Base-by-base conservation (phyloP, 148 eudicot genomes). In the Rhododendron ovatum region DNA sequence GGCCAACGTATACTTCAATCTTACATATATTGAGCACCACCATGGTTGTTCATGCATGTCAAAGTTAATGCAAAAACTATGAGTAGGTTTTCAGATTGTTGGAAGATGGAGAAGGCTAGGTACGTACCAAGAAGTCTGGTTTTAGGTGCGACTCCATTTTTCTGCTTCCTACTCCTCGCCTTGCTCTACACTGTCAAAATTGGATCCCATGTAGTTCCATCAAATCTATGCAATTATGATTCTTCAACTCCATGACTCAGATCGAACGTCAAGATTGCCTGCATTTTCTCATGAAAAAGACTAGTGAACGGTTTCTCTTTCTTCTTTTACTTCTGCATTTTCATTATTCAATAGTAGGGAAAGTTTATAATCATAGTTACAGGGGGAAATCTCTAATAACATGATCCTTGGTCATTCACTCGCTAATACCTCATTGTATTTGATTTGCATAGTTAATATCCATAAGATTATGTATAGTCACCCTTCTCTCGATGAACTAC, bases 261-360 rank as follows among this genome's bases (percentile, higher is more conserved):
- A 18, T 50, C 13, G 87, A 71, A 28, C 80, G 76, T 26, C 71
- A 35, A 13, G 5, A 37, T 69, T 76, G 45, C 28, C 69, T 84
- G 69, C 51, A 69, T 24, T 20, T 85, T 45, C 87, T 88, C 26
- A 57, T 90, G 26, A 48, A 81, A 82, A 82, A 90, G 91, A 83
- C 83, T 91, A 50, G 85, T 90, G 4, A 78, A 82, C 88, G 93
- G 93, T 92, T 26, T 35, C 18, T 41, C 47, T 15, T 2, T 28
- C 37, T n/a, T 51, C 76, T 24, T 12, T 59, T 1, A 59, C 65
- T 30, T n/a, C 39, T 28, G 75, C 78, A 45, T 41, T 35, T 28
- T 45, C 15, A 24, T 1, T 24, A 18, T 5, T 18, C n/a, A 4
- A 18, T 24, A 59, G 5, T 20, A 55, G 5, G 18, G 59, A 17